Percentiles rank a stretch among this genome's conserved stretches.
These are phyloP conservation scores for Nemania abortiva DNA, from an alignment of 2,329 filamentous ascomycete species.

Conservation along the genomic window DNA sequence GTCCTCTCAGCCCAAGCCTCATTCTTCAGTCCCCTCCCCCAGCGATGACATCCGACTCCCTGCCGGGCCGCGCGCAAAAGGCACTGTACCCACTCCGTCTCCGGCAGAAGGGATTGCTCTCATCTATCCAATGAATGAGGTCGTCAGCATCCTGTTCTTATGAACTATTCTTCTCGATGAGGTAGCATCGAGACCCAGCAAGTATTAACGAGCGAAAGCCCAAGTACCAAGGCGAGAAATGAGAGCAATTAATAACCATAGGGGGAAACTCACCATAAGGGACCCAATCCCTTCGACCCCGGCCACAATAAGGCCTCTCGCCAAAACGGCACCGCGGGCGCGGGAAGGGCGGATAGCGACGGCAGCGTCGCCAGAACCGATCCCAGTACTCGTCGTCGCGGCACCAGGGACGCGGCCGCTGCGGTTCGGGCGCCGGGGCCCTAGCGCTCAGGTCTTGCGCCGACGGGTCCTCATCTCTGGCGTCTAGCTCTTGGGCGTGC, in stretches of 20 bases:
- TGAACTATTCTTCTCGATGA: background rate
- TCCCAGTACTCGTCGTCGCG: conserved; percentile 12
- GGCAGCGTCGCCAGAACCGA: conserved; percentile 6
- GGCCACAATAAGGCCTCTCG: conserved; percentile 9
- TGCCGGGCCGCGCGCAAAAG: conserved; percentile 2
- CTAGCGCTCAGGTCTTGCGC: background rate
- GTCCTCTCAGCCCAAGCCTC: background rate
- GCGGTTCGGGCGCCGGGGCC: background rate
- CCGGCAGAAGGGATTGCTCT: conserved; percentile 4
- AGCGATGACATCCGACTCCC: background rate
- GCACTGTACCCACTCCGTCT: background rate
- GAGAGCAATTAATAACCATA: background rate
- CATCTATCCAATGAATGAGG: background rate
- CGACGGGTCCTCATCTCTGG: background rate
- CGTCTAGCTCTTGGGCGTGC: background rate
- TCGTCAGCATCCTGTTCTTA: conserved; percentile 1
- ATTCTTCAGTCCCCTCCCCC: background rate
- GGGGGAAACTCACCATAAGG: conserved; percentile 13
- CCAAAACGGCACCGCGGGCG: background rate
- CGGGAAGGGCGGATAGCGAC: background rate
- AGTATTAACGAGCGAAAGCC: no score
- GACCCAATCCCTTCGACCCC: background rate
- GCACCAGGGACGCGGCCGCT: background rate
- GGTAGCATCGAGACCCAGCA: background rate
- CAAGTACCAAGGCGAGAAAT: no score